A percentile compares a stretch with the other conserved stretches of the same genome.
These are phyloP conservation scores for Pleoardoris graminearum DNA, from an alignment of 2,329 filamentous ascomycete species.

Conservation along the genomic window DNA sequence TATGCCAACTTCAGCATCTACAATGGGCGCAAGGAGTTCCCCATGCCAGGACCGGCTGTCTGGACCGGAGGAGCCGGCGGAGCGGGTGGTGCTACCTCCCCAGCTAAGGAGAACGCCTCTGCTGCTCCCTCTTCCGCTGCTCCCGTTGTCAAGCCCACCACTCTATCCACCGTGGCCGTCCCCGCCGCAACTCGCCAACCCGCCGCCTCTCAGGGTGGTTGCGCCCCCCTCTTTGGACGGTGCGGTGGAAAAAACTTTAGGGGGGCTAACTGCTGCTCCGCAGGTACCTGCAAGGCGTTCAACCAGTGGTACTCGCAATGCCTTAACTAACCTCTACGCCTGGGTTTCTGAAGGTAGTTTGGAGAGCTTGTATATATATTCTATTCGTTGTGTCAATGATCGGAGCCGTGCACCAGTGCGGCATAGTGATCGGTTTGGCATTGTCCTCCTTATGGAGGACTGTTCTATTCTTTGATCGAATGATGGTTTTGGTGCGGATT, in stretches of 20 bases:
- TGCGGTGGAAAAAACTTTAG: slow-evolving; percentile 21
- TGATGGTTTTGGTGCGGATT: too few species aligned
- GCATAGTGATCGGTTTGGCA: too few species aligned
- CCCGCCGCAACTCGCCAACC: neutral
- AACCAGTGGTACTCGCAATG: slow-evolving; percentile 27
- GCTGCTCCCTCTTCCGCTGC: slow-evolving; percentile 4
- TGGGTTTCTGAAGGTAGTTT: neutral
- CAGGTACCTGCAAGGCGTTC: slow-evolving; percentile 20
- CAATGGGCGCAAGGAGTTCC: slow-evolving; percentile 22
- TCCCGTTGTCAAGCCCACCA: neutral
- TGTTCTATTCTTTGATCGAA: too few species aligned
- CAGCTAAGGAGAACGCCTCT: neutral
- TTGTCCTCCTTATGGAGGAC: too few species aligned
- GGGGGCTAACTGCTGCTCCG: slow-evolving; percentile 20
- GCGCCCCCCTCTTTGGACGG: slow-evolving; percentile 17
- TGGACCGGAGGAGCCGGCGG: slow-evolving; percentile 13
- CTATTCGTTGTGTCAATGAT: neutral
- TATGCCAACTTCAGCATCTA: slow-evolving; percentile 36
- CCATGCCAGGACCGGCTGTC: slow-evolving; percentile 21
- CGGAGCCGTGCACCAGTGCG: too few species aligned
- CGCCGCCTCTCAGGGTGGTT: slow-evolving; percentile 6
- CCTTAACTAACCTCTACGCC: neutral
- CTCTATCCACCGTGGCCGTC: too few species aligned
- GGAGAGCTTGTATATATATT: neutral
- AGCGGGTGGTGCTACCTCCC: neutral